Base-by-base conservation (phyloP, 331 rosid genomes). In the Pyrus hybrid region DNA sequence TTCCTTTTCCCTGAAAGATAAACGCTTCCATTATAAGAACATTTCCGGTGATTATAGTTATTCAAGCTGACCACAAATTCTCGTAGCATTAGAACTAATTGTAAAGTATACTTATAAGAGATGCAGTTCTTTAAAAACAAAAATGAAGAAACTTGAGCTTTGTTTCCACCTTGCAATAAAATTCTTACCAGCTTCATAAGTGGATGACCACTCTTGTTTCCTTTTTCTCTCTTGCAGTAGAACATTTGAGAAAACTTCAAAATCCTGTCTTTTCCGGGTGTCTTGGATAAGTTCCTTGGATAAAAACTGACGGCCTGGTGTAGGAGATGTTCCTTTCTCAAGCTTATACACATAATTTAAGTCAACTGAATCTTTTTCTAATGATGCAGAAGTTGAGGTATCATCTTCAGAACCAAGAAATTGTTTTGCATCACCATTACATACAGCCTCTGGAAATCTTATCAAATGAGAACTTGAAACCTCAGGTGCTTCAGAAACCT, bases 321-420 rank as follows among this genome's bases (percentile, higher is more conserved):
- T 41, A 18, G 68, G 58, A 67, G 63, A 65, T 23, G 32, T 33
- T 28, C 79, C 80, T 77, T 86, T 83, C 66, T 74, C 80, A n/a
- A 54, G 75, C 68, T 83, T 73, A 70, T 66, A 70, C 14, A 77
- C 81, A 70, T 80, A 57, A 61, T 87, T 83, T 76, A 92, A 81
- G 82, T 84, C 86, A 23, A 84, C 30, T 26, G 80, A 84, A 63
- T 66, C 80, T 76, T 78, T 80, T 33, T 53, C 63, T 33, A 67
- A 72, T 33, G 84, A 65, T 71, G 63, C 72, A 37, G 80, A 58
- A 41, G 37, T 71, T 49, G 67, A 65, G 5, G 35, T 37, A 66
- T 67, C 49, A n/a, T 17, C 33, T 6, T 22, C 23, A 35, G 60
- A 69, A 69, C 45, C 73, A 25, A 33, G 74, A 78, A 65, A 56